A percentile compares a stretch with the other conserved stretches of the same genome.
Conservation (phyloP, 1,139 yeast genomes). For the Diutina sp. region DNA sequence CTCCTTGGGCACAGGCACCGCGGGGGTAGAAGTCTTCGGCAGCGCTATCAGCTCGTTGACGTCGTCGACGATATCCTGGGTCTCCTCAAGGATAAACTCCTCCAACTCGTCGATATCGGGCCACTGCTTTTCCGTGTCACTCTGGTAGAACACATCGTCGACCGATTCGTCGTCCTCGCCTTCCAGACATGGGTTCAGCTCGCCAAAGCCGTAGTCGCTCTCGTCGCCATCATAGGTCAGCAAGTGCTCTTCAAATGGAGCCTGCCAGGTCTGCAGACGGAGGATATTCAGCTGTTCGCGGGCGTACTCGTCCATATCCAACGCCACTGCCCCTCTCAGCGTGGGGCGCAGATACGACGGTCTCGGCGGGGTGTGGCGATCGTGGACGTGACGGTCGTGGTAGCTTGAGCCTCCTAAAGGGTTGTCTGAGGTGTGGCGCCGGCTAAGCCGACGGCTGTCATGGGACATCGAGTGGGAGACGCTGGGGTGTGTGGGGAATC, state of each 20-base stretch:
- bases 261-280: conserved; percentile 11
- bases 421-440: background rate
- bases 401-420: background rate
- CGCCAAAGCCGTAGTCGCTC: conserved; percentile 17
- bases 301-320: conserved; percentile 1
- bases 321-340: background rate
- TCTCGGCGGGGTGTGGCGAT: background rate
- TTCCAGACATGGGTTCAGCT: conserved; percentile 62
- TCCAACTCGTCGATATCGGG: conserved; percentile 4
- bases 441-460: background rate
- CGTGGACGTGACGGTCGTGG: background rate
- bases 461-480: background rate
- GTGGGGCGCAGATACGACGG: background rate
- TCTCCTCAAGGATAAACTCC: conserved; percentile 9
- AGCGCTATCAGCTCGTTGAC: conserved; percentile 1
- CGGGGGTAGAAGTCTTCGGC: conserved; percentile 5
- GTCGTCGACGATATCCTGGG: conserved; percentile 9
- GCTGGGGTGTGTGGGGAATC: background rate
- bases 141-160: conserved; percentile 49
- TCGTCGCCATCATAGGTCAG: background rate
- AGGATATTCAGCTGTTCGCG: conserved; percentile 1
- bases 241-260: background rate
- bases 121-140: conserved; percentile 6
- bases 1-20: background rate
- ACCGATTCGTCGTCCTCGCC: conserved; percentile 63